A percentile compares a stretch with the other conserved stretches of the same genome.
Conservation (phyloP, 495 filamentous ascomycete genomes). For the Choiromyces venosus region DNA sequence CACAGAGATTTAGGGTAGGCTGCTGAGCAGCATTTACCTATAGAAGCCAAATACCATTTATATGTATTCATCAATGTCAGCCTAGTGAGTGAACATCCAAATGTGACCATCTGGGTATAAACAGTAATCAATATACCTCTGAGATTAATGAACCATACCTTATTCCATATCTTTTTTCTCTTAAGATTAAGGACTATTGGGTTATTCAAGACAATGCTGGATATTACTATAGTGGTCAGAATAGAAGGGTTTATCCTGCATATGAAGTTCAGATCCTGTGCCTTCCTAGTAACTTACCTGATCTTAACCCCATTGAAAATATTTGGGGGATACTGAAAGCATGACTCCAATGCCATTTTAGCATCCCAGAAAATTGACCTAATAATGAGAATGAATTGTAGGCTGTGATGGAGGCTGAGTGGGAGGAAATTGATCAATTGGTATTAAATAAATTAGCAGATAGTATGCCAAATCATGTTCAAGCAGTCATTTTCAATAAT, state of each 20-base stretch:
- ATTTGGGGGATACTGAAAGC: constrained; percentile 1
- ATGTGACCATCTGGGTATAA: no score
- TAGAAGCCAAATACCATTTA: neutral
- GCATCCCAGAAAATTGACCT: neutral
- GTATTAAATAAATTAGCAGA: neutral
- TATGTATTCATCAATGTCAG: neutral
- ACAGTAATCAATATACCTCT: no score
- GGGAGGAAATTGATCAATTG: neutral
- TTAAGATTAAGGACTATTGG: no score
- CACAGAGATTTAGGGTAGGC: neutral
- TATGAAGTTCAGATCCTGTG: neutral
- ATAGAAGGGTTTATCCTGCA: no score
- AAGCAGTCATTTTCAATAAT: neutral
- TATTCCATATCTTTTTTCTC: no score
- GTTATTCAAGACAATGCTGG: no score
- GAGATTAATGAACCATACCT: no score
- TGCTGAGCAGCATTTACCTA: neutral
- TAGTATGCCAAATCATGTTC: neutral
- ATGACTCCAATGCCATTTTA: neutral
- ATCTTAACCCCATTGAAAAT: constrained; percentile 12
- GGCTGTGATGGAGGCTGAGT: neutral
- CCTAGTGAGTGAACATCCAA: neutral
- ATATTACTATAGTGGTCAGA: no score
- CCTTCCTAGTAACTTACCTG: neutral
- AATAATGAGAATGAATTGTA: neutral